phyloP scores from a whole-genome alignment of 306 rosid genomes.

The Gastrolobium villosum region DNA sequence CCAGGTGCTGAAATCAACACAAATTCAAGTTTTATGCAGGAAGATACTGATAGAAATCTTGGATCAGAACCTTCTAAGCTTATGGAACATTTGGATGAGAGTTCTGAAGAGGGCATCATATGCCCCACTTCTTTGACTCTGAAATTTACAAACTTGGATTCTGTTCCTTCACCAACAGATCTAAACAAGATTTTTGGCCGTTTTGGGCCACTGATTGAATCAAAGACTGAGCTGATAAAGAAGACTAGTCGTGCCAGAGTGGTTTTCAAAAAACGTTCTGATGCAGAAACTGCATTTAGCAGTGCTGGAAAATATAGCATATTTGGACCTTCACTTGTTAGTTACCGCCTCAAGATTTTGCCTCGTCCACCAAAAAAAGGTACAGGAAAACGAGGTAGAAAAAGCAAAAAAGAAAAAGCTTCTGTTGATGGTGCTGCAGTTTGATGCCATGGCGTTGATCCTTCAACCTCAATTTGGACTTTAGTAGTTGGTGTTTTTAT shows the following conservation, averaged over 20 bases:
- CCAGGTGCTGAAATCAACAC: slow-evolving; percentile 33
- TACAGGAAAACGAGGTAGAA: slow-evolving; percentile 54
- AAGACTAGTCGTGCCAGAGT: slow-evolving; percentile 74
- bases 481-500: slow-evolving; percentile 15
- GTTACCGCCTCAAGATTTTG: slow-evolving; percentile 83
- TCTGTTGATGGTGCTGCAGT: slow-evolving; percentile 43
- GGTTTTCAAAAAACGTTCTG: slow-evolving; percentile 66
- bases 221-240: slow-evolving; percentile 73
- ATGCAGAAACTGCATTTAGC: slow-evolving; percentile 86
- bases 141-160: slow-evolving; percentile 66
- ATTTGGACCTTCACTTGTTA: slow-evolving; percentile 82
- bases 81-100: slow-evolving; percentile 46
- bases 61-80: slow-evolving; percentile 48
- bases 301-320: slow-evolving; percentile 85
- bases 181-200: slow-evolving; percentile 72
- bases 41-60: slow-evolving; percentile 32
- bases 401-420: slow-evolving; percentile 35
- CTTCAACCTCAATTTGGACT: background rate
- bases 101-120: slow-evolving; percentile 38
- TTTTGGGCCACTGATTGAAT: slow-evolving; percentile 68
- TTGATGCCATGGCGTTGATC: slow-evolving; percentile 43
- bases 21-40: slow-evolving; percentile 30
- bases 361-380: slow-evolving; percentile 47
- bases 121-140: slow-evolving; percentile 75
- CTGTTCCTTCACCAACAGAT: slow-evolving; percentile 67